Base-by-base conservation (phyloP, 139 green algal genomes). In the Protoeuglena noctilucae region DNA sequence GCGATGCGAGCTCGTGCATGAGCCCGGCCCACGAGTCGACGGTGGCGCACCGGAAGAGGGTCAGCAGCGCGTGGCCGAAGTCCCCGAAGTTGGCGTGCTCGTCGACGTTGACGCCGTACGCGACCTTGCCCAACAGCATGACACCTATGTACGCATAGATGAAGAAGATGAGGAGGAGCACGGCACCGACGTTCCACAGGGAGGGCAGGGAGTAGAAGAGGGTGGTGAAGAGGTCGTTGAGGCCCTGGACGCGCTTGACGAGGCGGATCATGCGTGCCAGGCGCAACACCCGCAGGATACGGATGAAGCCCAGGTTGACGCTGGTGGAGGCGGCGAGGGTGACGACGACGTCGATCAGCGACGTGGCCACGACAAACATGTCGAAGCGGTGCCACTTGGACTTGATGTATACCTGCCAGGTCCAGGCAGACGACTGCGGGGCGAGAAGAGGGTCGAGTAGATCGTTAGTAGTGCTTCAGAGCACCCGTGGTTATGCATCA, bases 121-220 rank as follows among this genome's bases (percentile, higher is more conserved):
- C 52, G 6, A 78, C 60, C 26, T 58, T 61, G 3, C 75, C 75
- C 43, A 84, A 71, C 34, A 79, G 61, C 50, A 83, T 61, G 50
- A 57, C 55, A n/a, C 77, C 79, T n/a, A 83, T 53, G 58, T 89
- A 87, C 28, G 72, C 64, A 29, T 87, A 92, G 26, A 87, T 78
- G 67, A 85, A 89, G 65, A 87, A 83, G 40, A 87, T 34, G 3
- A 89, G 65, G 5, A 68, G 51, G 21, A 89, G 66, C 28, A 89
- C 67, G 1, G 70, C 71, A 6, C 79, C 81, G 3, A 89, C 77
- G 58, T 85, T 87, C 62, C 70, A 72, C 51, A 89, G 80, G 14
- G 78, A 76, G 1, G 81, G 79, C 57, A 87, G 55, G 0, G 79
- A 84, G 40, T 82, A 60, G 18, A 86, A 61, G n/a, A 88, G 67